Base-by-base conservation (phyloP, 176 grass and related monocot species). In the Carex littledalei region DNA sequence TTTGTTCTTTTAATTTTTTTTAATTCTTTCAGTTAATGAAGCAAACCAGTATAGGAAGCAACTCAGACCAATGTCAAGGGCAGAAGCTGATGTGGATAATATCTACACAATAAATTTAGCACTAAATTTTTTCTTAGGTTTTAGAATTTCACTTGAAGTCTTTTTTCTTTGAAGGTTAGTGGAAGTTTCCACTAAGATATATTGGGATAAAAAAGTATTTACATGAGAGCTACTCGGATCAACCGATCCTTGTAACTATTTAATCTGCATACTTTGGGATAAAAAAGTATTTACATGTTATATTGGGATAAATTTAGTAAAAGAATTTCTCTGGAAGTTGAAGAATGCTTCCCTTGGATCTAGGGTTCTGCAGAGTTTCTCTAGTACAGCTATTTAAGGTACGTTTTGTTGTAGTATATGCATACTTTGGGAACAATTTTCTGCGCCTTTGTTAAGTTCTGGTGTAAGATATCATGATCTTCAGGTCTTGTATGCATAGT, bases 51-150 rank as follows among this genome's bases (percentile, higher is more conserved):
- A 5, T 52, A 83, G 81, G 60, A 83, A 83, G 60, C 81, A 54
- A 83, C 63, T 47, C 35, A 68, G 81, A 83, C 16, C 81, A 83
- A 67, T 66, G 41, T 56, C 74, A 52, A 66, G 63, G 43, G 24
- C 20, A 68, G 81, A 65, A 83, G 21, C 81, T 24, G 41, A 83
- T 67, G 81, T 83, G 62, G 68, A 83, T 66, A 83, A 68, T 67
- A 52, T 83, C 14, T 68, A 54, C 60, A 66, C 21, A 65, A 43
- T 31, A 83, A 50, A 67, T 53, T 83, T 83, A 83, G 81, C 56
- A 63, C 63, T 22, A 13, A 83, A 53, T 49, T 83, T 83, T 49
- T 83, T 83, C 17, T 56, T 78, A 78, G 74, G 63, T 24, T 31
- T 68, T 66, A 83, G 45, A 17, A 83, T 83, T 52, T 50, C 39